Conservation (phyloP, 345 rosid genomes). For the Turritis glabra region DNA sequence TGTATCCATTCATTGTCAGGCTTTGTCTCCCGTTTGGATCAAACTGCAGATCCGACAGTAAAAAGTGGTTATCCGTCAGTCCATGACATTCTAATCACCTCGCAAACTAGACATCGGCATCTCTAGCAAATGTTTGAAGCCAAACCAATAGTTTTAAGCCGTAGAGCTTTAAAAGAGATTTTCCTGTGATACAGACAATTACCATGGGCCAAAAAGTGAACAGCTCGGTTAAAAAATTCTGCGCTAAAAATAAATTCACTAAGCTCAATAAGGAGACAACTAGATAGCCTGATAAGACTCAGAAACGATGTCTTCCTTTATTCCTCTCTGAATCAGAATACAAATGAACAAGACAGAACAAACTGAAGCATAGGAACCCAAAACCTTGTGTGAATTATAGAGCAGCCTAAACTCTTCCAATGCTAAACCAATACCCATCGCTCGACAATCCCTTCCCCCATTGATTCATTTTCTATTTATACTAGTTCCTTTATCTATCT, state of each 20-base stretch:
- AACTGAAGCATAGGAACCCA: not conserved
- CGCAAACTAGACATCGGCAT: not conserved
- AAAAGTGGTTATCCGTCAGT: not conserved
- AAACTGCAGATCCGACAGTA: slow-evolving; percentile 47
- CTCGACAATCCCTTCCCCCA: not conserved
- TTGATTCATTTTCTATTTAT: not conserved
- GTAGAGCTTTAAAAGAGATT: too few relatives aligned
- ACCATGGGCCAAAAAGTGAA: too few relatives aligned
- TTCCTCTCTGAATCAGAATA: too few relatives aligned
- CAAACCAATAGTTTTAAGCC: too few relatives aligned
- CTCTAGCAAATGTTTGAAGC: not conserved
- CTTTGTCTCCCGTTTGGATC: slow-evolving; percentile 94
- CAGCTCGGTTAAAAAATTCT: too few relatives aligned
- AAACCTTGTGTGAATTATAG: not conserved
- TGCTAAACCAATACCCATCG: not conserved
- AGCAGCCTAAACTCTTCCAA: not conserved
- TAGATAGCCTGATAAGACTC: too few relatives aligned
- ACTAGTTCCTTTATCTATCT: not conserved
- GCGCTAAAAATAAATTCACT: too few relatives aligned
- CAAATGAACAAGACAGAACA: not conserved
- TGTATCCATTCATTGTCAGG: slow-evolving; percentile 83
- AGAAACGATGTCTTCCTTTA: too few relatives aligned
- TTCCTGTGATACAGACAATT: too few relatives aligned
- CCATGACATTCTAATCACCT: not conserved
- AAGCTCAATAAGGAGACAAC: too few relatives aligned